Evolutionary conservation across 2,329 filamentous ascomycete species (phyloP).

Genomic region (Shiraia sp.): DNA sequence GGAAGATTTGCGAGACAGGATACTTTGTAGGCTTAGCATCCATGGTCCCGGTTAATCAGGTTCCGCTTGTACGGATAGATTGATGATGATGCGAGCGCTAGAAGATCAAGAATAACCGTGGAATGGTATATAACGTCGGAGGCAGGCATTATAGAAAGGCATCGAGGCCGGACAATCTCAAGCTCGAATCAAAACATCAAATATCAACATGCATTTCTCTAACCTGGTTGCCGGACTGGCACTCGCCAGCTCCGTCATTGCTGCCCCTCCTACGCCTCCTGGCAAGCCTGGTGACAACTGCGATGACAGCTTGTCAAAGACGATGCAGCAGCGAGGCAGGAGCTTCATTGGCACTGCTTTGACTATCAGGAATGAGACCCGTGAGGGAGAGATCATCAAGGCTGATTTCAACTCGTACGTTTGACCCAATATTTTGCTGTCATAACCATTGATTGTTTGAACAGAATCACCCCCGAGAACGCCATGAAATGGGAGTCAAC

Average conservation of each 20-base stretch:
- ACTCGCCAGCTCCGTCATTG: conserved; percentile 24
- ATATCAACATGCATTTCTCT: conserved; percentile 31
- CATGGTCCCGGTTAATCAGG: conserved; percentile 23
- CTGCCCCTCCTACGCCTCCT: conserved; percentile 16
- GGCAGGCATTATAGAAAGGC: background rate
- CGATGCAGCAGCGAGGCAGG: conserved; percentile 25
- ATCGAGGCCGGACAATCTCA: conserved; percentile 10
- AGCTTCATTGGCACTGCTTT: conserved; percentile 32
- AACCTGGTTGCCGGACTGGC: conserved; percentile 27
- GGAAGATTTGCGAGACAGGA: conserved; percentile 5
- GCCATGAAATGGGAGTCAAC: conserved; percentile 43
- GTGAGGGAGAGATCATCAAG: conserved; percentile 28
- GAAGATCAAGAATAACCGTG: conserved; percentile 23
- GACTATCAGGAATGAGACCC: conserved; percentile 29
- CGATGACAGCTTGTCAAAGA: conserved; percentile 29
- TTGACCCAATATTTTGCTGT: too few relatives aligned
- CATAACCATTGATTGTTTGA: too few relatives aligned
- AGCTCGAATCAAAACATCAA: background rate
- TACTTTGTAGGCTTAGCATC: conserved; percentile 5
- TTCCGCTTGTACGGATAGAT: conserved; percentile 12
- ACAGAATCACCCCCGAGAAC: conserved; percentile 23
- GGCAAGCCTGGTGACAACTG: conserved; percentile 4
- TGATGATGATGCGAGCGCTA: conserved; percentile 12
- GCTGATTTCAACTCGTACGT: conserved; percentile 32
- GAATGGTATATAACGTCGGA: conserved; percentile 16